A percentile compares a stretch with the other conserved stretches of the same genome.
Evolutionary conservation across 108 stramenopile species (phyloP).

Genomic region (Pseudonitzschia multiseries): DNA sequence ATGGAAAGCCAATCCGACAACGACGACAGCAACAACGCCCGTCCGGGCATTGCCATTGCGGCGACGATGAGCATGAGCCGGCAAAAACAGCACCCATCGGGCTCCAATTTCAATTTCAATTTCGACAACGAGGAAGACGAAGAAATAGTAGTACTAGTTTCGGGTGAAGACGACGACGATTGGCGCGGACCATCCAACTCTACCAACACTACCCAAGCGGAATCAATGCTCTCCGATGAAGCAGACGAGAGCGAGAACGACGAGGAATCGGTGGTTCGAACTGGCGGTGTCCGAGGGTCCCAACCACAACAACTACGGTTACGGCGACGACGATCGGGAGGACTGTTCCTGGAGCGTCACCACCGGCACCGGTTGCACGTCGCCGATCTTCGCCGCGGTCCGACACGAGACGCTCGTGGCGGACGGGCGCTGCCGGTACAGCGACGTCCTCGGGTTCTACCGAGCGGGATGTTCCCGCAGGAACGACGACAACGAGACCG

Average conservation of each 20-base stretch:
- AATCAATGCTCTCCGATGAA: not conserved
- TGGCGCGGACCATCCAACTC: not conserved
- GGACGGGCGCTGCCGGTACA: conserved; percentile 7
- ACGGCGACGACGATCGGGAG: not conserved
- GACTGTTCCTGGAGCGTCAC: not conserved
- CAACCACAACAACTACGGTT: no score
- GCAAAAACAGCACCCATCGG: no score
- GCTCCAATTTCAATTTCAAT: no score
- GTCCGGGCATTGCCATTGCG: not conserved
- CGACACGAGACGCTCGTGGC: not conserved
- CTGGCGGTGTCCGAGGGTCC: not conserved
- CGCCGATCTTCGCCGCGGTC: not conserved
- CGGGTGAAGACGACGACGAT: no score
- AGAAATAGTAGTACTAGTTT: no score
- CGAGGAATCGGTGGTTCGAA: not conserved
- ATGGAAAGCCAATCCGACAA: no score
- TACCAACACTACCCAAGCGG: no score
- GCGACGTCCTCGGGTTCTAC: conserved; percentile 9
- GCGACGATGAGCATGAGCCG: not conserved
- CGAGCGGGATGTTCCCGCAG: not conserved
- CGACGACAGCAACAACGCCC: not conserved
- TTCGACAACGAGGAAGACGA: not conserved
- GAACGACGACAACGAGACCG: not conserved
- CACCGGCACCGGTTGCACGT: conserved; percentile 4
- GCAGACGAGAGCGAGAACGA: not conserved